These are phyloP conservation scores for Macrophomina phaseolina DNA, from an alignment of 2,329 filamentous ascomycete genomes.

Conservation along the genomic window DNA sequence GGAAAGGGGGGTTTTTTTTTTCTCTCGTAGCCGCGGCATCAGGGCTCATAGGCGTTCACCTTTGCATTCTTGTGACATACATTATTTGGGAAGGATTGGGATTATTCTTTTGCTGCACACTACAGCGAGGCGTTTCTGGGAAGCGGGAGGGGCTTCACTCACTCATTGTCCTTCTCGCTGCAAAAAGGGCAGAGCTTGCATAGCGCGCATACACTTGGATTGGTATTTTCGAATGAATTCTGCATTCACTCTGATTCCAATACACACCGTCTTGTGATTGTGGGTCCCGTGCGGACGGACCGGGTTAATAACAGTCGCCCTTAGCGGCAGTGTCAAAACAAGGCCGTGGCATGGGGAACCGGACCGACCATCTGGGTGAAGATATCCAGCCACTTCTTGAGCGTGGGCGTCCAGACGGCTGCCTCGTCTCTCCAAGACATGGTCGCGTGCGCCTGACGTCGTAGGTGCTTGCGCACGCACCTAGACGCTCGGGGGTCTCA, in stretches of 20 bases:
- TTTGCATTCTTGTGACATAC: slow-evolving; percentile 25
- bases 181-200: slow-evolving; percentile 22
- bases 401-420: no score
- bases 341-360: no score
- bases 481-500: background rate
- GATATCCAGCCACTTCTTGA: no score
- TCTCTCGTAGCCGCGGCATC: slow-evolving; percentile 2
- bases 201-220: slow-evolving; percentile 14
- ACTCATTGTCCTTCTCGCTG: slow-evolving; percentile 7
- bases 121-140: slow-evolving; percentile 25
- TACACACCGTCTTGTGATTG: slow-evolving; percentile 7
- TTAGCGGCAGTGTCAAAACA: no score
- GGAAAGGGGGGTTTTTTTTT: background rate
- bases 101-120: slow-evolving; percentile 12
- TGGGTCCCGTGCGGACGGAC: background rate
- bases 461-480: background rate
- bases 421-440: no score
- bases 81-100: slow-evolving; percentile 6
- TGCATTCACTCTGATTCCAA: background rate
- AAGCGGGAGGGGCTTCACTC: slow-evolving; percentile 17
- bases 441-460: no score
- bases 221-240: slow-evolving; percentile 8
- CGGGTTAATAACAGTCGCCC: background rate
- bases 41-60: slow-evolving; percentile 13
- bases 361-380: no score